A percentile compares a stretch with the other conserved stretches of the same genome.
phyloP scores from a whole-genome alignment of 805 yeast genomes.

The Saccharomycopsis babjevae region DNA sequence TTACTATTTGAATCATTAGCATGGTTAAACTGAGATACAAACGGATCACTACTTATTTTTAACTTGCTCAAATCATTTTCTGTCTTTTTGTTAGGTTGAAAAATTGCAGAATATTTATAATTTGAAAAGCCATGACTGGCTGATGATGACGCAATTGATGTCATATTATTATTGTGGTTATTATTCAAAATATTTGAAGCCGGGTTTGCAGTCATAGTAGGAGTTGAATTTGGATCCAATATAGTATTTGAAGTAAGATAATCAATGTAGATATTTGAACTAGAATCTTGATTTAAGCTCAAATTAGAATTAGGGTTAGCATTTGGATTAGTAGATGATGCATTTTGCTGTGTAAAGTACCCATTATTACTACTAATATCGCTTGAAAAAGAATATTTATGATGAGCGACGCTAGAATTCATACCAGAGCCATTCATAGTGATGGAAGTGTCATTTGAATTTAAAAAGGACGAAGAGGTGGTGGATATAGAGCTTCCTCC shows the following conservation, averaged over 20 bases:
- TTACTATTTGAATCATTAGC: neutral
- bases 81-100: neutral
- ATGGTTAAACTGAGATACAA: neutral
- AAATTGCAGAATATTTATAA: neutral
- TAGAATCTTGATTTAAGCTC: neutral
- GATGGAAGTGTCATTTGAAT: neutral
- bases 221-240: neutral
- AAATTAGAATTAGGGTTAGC: too few relatives aligned
- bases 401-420: neutral
- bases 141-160: neutral
- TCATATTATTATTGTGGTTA: neutral
- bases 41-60: neutral
- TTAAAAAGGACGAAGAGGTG: neutral
- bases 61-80: neutral
- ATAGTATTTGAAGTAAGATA: neutral
- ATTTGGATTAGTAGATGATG: neutral
- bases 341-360: neutral
- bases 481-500: neutral
- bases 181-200: neutral
- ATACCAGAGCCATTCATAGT: neutral
- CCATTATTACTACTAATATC: neutral
- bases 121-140: neutral
- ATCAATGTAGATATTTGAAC: neutral
- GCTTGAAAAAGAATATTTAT: neutral
- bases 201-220: neutral